These are phyloP conservation scores for Leccinum variicolor DNA, from an alignment of 768 basidiomycete species.

Conservation along the genomic window DNA sequence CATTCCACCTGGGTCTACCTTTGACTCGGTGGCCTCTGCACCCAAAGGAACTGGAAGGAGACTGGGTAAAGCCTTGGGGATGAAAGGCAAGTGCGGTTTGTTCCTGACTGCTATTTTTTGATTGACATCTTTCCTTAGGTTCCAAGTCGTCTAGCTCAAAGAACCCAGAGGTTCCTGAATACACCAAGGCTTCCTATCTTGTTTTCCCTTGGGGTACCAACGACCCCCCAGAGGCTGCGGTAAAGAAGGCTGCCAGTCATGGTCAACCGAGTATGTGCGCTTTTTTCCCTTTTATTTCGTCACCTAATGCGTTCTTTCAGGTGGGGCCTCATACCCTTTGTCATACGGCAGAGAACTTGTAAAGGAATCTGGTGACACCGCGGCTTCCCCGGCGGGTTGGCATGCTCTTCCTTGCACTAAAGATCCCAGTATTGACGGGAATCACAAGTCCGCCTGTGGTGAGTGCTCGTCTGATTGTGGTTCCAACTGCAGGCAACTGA, in stretches of 20 bases:
- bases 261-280: slow-evolving; percentile 14
- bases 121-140: slow-evolving; percentile 1
- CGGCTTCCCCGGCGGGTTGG: slow-evolving; percentile 91
- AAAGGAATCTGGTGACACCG: slow-evolving; percentile 67
- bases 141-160: slow-evolving; percentile 10
- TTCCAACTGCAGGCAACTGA: neutral
- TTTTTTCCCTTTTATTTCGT: neutral
- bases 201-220: slow-evolving; percentile 83
- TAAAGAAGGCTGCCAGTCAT: slow-evolving; percentile 17
- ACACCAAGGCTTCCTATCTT: slow-evolving; percentile 51
- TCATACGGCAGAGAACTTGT: slow-evolving; percentile 32
- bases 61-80: slow-evolving; percentile 10
- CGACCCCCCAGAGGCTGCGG: slow-evolving; percentile 62
- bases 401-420: slow-evolving; percentile 72
- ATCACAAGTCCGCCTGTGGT: slow-evolving; percentile 6
- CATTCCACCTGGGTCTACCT: slow-evolving; percentile 18
- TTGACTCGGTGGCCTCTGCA: slow-evolving; percentile 12
- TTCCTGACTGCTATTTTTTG: neutral
- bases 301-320: neutral
- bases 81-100: neutral
- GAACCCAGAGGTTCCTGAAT: slow-evolving; percentile 7
- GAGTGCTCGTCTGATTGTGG: neutral
- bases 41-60: slow-evolving; percentile 3
- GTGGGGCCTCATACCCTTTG: slow-evolving; percentile 5
- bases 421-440: slow-evolving; percentile 49